These are phyloP conservation scores for Cucurbita pepo DNA, from an alignment of 306 rosid species.

Conservation along the genomic window DNA sequence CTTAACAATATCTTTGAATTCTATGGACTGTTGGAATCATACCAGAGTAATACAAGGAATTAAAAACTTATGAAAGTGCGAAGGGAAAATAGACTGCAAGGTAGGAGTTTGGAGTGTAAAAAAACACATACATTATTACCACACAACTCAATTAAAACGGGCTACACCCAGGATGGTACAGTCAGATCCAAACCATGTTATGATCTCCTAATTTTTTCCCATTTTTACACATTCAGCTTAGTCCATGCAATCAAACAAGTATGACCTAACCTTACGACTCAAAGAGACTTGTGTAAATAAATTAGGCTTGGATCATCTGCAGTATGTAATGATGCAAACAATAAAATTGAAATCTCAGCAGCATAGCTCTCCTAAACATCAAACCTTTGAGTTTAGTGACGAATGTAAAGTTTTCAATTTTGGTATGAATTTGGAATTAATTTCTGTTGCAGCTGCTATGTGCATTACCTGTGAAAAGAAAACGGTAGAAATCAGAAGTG, in stretches of 20 bases:
- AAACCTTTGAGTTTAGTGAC: conserved; percentile 66
- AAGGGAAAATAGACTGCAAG: neutral
- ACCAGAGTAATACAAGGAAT: neutral
- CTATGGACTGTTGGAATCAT: conserved; percentile 44
- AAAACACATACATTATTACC: neutral
- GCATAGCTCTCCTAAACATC: conserved; percentile 6
- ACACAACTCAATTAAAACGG: neutral
- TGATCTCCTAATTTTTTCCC: neutral
- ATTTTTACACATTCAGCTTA: neutral
- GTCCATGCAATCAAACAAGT: neutral
- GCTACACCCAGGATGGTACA: neutral
- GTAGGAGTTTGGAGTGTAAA: neutral
- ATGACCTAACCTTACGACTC: neutral
- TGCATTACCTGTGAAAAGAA: conserved; percentile 66
- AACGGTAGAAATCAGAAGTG: neutral
- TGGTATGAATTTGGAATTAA: conserved; percentile 72
- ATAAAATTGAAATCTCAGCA: neutral
- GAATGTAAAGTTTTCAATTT: conserved; percentile 58
- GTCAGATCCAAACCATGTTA: neutral
- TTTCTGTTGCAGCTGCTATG: conserved; percentile 78
- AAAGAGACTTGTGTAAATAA: neutral
- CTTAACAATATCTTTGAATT: conserved; percentile 90
- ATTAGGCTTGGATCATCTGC: neutral
- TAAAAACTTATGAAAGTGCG: neutral
- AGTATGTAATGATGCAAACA: neutral